Evolutionary conservation across 1,284 basidiomycete genomes (phyloP).

Genomic region (Mycena citricolor): DNA sequence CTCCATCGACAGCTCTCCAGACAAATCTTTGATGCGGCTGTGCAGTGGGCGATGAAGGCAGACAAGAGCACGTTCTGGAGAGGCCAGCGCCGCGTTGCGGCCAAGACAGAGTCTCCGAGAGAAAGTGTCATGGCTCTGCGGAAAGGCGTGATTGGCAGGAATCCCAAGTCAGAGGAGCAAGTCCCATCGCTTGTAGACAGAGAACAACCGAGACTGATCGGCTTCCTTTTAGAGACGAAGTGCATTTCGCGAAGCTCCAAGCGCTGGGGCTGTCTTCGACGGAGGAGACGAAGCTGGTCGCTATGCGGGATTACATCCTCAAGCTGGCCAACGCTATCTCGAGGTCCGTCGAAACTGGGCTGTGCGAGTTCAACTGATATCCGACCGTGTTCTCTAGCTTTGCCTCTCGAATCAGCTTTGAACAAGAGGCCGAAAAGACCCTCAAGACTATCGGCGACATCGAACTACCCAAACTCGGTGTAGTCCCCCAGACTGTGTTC

Average conservation of each 20-base stretch:
- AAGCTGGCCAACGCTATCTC: slow-evolving; percentile 73
- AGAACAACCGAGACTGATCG: not conserved
- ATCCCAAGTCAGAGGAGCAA: slow-evolving; percentile 71
- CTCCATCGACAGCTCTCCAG: slow-evolving; percentile 77
- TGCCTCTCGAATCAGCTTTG: slow-evolving; percentile 56
- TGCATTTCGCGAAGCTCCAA: slow-evolving; percentile 69
- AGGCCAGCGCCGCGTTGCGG: slow-evolving; percentile 42
- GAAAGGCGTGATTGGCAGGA: slow-evolving; percentile 51
- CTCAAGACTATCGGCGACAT: slow-evolving; percentile 68
- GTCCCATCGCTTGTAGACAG: slow-evolving; percentile 30
- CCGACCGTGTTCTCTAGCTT: slow-evolving; percentile 45
- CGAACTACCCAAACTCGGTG: slow-evolving; percentile 79
- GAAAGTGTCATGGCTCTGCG: slow-evolving; percentile 67
- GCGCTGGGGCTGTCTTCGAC: slow-evolving; percentile 78
- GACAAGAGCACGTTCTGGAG: slow-evolving; percentile 80
- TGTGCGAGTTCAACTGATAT: not conserved
- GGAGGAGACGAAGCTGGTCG: slow-evolving; percentile 81
- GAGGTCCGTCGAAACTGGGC: slow-evolving; percentile 32
- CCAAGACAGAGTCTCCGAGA: slow-evolving; percentile 63
- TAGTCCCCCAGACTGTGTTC: slow-evolving; percentile 96
- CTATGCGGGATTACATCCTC: slow-evolving; percentile 86
- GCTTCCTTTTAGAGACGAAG: slow-evolving; percentile 61
- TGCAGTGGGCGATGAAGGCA: slow-evolving; percentile 84
- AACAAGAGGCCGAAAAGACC: slow-evolving; percentile 61
- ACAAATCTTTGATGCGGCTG: slow-evolving; percentile 81